Base-by-base conservation (phyloP, 2,329 filamentous ascomycete genomes). In the Cercospora beticola region DNA sequence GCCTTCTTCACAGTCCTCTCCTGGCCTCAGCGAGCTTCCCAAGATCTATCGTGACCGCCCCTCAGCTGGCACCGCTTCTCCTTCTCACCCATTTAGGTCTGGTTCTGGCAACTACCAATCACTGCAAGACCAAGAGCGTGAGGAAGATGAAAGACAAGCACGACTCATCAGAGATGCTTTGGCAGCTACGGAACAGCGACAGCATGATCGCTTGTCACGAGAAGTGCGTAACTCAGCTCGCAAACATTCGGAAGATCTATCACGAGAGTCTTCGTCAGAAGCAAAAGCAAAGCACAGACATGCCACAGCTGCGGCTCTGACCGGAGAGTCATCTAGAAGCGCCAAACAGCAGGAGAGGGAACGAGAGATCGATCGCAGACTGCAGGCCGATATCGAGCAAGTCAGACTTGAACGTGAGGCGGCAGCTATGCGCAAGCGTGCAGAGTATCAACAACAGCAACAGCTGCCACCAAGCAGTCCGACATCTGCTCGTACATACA, bases 11-110 rank as follows among this genome's bases (percentile, higher is more conserved):
- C 40, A 62, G 4, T 67, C 69, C 16, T 72, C 72, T 3, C 72
- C 73, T 31, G 72, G 72, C 18, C 66, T 75, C 5, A 74, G 72
- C 54, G 62, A 69, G 9, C 49, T 72, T 3, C 69, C 71, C 16
- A 68, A 63, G 23, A 26, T 71, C 6, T 54, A 62, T 26, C 58
- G 67, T 46, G 31, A 60, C 16, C 70, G 67, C 12, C 68, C 66
- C 49, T 70, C 74, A 28, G 69, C 70, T 21, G 72, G 62, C 28
- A 69, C 62, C 5, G 18, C 56, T 9, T 36, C 28, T 33, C 18
- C 56, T 7, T 21, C 56, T 18, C 28, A 21, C 6, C 16, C 56
- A 9, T 21, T 33, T n/a, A 23, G 69, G 67, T 36, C n/a, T 64
- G 14, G 66, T 56, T 18, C 23, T 57, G 8, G 33, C 33, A 12